phyloP scores from a whole-genome alignment of 805 yeast species.

The Gaillardinia entomophila region DNA sequence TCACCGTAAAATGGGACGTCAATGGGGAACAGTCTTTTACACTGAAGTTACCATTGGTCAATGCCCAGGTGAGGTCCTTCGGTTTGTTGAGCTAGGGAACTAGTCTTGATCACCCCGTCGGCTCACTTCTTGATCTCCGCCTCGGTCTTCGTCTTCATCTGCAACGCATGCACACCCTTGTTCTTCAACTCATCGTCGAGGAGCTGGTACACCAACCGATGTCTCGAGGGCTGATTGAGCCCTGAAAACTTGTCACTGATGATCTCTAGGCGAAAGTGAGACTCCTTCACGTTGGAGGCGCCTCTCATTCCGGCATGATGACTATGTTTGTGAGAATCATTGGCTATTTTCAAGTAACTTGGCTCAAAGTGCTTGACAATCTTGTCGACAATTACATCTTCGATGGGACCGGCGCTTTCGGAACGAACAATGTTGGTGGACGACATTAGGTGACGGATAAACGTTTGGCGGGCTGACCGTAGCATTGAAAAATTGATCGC shows the following conservation, averaged over 20 bases:
- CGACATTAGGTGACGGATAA: not conserved
- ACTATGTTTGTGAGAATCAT: constrained; percentile 85
- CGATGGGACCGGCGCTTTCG: constrained; percentile 41
- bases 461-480: no score
- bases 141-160: constrained; percentile 74
- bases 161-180: constrained; percentile 83
- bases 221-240: constrained; percentile 65
- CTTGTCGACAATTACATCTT: constrained; percentile 41
- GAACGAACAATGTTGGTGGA: constrained; percentile 8
- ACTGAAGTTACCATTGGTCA: no score
- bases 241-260: constrained; percentile 68
- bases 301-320: constrained; percentile 81
- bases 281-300: constrained; percentile 65
- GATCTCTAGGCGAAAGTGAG: constrained; percentile 74
- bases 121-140: constrained; percentile 33
- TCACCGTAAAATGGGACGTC: no score
- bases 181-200: constrained; percentile 66
- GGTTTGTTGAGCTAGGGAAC: no score
- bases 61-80: no score
- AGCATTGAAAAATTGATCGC: no score
- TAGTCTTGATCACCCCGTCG: no score
- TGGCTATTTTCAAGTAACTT: constrained; percentile 45
- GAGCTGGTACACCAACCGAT: constrained; percentile 63
- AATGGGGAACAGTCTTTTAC: no score
- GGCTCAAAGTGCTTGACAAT: constrained; percentile 41